Evolutionary conservation across 2,329 filamentous ascomycete species (phyloP).

Genomic region (Zopfia rhizophila): DNA sequence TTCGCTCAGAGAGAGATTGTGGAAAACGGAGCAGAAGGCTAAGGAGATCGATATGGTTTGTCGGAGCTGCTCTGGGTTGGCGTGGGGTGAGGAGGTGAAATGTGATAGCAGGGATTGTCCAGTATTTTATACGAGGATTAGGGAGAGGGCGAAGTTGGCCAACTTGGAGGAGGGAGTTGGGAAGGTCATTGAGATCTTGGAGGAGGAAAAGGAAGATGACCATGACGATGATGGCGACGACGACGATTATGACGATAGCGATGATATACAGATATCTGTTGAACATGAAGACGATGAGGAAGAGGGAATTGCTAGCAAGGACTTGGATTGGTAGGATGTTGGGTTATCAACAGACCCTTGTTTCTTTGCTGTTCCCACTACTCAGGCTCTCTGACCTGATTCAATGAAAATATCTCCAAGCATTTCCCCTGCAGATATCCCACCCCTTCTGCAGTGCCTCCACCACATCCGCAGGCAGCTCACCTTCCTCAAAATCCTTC

Average conservation of each 20-base stretch:
- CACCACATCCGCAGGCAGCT: constrained; percentile 79
- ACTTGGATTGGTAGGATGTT: constrained; percentile 16
- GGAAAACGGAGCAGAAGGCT: constrained; percentile 70
- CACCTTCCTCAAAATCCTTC: constrained; percentile 68
- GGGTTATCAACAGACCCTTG: no score
- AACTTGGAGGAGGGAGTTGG: constrained; percentile 36
- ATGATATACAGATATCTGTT: neutral
- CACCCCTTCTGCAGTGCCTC: constrained; percentile 79
- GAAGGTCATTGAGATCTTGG: constrained; percentile 39
- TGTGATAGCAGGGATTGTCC: constrained; percentile 95
- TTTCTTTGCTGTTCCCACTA: no score
- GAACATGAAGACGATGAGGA: neutral
- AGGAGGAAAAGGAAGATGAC: constrained; percentile 23
- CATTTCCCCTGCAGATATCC: constrained; percentile 69
- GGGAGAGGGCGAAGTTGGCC: constrained; percentile 58
- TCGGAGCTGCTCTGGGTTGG: constrained; percentile 78
- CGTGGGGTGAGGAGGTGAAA: constrained; percentile 78
- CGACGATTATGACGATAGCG: neutral
- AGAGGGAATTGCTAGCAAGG: constrained; percentile 2
- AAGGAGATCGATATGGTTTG: constrained; percentile 77
- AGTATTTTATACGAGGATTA: constrained; percentile 83
- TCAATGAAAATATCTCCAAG: constrained; percentile 65
- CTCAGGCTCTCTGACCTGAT: no score
- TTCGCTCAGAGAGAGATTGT: constrained; percentile 70
- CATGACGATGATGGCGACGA: neutral